Percentiles rank a stretch among this genome's conserved stretches.
Evolutionary conservation across 2,329 filamentous ascomycete genomes (phyloP).

Genomic region (Gaeumannomyces sp.): DNA sequence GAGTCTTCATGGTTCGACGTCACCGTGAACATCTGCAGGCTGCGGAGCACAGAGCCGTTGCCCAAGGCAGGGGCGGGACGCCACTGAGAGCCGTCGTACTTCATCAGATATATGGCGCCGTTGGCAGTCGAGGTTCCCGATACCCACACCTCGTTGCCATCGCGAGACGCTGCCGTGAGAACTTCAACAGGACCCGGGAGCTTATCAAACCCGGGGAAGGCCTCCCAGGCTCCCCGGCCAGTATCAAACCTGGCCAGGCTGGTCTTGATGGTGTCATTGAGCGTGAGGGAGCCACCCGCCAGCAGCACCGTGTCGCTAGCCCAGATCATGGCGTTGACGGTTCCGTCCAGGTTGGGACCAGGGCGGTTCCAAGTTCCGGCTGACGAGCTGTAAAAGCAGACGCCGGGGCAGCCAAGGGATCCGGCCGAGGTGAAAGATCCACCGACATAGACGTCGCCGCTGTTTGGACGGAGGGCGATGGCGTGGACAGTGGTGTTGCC

Average conservation of each 20-base stretch:
- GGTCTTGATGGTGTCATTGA: slow-evolving; percentile 55
- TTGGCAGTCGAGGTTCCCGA: slow-evolving; percentile 60
- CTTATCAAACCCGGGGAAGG: slow-evolving; percentile 49
- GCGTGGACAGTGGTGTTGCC: slow-evolving; percentile 65
- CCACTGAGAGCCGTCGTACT: slow-evolving; percentile 72
- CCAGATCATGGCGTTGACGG: slow-evolving; percentile 71
- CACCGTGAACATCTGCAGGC: slow-evolving; percentile 74
- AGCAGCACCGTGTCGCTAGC: slow-evolving; percentile 63
- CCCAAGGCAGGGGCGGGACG: slow-evolving; percentile 59
- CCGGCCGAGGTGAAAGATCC: slow-evolving; percentile 81
- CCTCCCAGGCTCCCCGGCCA: slow-evolving; percentile 59
- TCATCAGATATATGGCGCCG: slow-evolving; percentile 70
- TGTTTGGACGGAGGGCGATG: slow-evolving; percentile 65
- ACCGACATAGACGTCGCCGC: slow-evolving; percentile 74
- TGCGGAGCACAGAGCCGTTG: slow-evolving; percentile 61
- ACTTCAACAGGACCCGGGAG: slow-evolving; percentile 78
- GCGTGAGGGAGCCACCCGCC: slow-evolving; percentile 68
- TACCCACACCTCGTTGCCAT: slow-evolving; percentile 73
- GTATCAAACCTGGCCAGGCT: slow-evolving; percentile 70
- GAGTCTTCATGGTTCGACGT: slow-evolving; percentile 60
- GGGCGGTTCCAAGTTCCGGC: slow-evolving; percentile 74
- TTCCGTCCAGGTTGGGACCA: slow-evolving; percentile 64
- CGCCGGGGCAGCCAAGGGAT: slow-evolving; percentile 69
- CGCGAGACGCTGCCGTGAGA: slow-evolving; percentile 65
- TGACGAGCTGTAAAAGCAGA: slow-evolving; percentile 72